Conservation (phyloP, 371 early-diverging fungal genomes). For the Fennellomyces sp. region DNA sequence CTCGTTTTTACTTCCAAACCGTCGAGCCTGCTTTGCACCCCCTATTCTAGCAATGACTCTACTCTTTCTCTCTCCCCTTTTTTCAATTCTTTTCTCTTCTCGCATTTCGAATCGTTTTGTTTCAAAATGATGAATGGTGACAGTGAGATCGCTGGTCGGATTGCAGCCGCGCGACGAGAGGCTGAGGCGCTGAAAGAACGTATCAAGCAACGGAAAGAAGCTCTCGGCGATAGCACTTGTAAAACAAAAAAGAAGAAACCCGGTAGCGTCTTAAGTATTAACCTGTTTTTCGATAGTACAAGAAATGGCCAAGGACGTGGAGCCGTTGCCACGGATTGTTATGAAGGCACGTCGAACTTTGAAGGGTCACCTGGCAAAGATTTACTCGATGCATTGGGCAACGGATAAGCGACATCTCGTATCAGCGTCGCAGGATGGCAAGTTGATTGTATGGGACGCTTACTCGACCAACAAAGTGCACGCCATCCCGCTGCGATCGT, state of each 20-base stretch:
- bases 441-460: constrained; percentile 97
- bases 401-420: constrained; percentile 92
- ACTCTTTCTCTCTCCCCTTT: background rate
- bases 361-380: constrained; percentile 96
- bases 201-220: constrained; percentile 90
- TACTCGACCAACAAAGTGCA: constrained; percentile 96
- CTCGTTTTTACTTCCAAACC: no score
- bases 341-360: constrained; percentile 95
- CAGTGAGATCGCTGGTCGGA: constrained; percentile 64
- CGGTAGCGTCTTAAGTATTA: no score
- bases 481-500: constrained; percentile 94
- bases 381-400: constrained; percentile 99
- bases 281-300: constrained; percentile 25
- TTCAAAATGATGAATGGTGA: constrained; percentile 10
- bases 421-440: constrained; percentile 97
- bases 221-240: constrained; percentile 91
- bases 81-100: background rate
- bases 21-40: background rate
- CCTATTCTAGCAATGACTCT: no score
- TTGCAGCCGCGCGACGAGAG: constrained; percentile 89
- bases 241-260: no score
- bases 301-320: constrained; percentile 63
- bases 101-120: background rate
- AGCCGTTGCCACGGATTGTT: constrained; percentile 85
- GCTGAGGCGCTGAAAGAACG: constrained; percentile 94